These are phyloP conservation scores for Lupinus albus DNA, from an alignment of 306 rosid genomes.

Conservation along the genomic window DNA sequence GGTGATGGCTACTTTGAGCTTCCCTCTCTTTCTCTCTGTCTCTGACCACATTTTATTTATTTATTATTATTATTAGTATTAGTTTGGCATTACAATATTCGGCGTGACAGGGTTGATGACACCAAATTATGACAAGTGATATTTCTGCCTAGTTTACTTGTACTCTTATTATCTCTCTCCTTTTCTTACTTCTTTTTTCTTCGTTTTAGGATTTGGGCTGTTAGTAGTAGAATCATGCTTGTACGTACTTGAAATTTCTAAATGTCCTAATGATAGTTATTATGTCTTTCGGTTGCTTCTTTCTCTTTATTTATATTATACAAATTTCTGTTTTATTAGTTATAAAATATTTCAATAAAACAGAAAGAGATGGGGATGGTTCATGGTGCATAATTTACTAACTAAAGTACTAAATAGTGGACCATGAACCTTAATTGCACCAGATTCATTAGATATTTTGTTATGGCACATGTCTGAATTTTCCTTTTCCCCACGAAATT, in stretches of 20 bases:
- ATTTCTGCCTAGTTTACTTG: too few species aligned
- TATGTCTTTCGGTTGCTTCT: conserved; percentile 28
- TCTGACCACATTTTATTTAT: not conserved
- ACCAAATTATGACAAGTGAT: too few species aligned
- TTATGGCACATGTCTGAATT: conserved; percentile 7
- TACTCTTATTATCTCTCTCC: not conserved
- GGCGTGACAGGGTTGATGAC: too few species aligned
- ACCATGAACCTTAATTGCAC: conserved; percentile 17
- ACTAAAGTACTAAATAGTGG: conserved; percentile 10
- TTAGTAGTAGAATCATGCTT: conserved; percentile 34
- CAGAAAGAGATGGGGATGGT: not conserved
- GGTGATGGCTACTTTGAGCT: conserved; percentile 38
- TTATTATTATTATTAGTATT: too few species aligned
- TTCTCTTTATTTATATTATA: not conserved
- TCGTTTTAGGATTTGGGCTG: not conserved
- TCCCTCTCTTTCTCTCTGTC: conserved; percentile 1
- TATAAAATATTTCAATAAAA: not conserved
- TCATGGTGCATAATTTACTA: not conserved
- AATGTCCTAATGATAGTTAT: conserved; percentile 57
- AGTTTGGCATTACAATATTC: too few species aligned
- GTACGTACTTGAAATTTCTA: conserved; percentile 43
- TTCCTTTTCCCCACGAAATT: not conserved
- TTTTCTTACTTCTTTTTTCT: not conserved
- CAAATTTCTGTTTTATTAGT: not conserved
- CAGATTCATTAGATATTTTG: conserved; percentile 22